These are phyloP conservation scores for Porphyridium purpureum DNA, from an alignment of 23 red algal species.

Conservation along the genomic window DNA sequence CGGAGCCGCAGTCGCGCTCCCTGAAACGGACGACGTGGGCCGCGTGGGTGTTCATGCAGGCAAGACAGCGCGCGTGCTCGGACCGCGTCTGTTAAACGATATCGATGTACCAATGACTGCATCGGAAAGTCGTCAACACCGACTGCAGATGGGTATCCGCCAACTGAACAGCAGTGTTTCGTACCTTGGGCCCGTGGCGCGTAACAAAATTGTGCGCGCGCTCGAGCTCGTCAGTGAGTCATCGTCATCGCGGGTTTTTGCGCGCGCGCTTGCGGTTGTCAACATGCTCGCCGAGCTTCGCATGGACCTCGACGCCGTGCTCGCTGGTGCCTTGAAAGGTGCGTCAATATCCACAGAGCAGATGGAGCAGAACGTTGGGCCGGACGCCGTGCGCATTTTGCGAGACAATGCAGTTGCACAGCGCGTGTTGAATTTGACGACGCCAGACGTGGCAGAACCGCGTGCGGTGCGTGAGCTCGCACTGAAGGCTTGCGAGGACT, in stretches of 20 bases:
- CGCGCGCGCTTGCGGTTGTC: conserved; percentile 47
- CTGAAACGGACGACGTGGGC: too few species aligned
- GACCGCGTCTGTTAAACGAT: too few species aligned
- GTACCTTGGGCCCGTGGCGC: conserved; percentile 27
- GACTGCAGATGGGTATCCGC: too few species aligned
- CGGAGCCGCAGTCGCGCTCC: too few species aligned
- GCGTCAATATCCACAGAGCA: conserved; percentile 8
- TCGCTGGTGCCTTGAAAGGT: conserved; percentile 38
- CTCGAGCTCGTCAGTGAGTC: conserved; percentile 40
- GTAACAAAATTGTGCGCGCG: conserved; percentile 41
- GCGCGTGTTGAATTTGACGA: conserved; percentile 13
- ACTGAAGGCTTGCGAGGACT: conserved; percentile 24
- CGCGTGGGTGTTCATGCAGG: too few species aligned
- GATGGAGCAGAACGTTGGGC: conserved; percentile 29
- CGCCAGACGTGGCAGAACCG: conserved; percentile 10
- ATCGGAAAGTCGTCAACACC: too few species aligned
- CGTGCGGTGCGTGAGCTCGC: conserved; percentile 30
- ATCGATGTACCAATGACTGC: too few species aligned
- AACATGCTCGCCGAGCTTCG: conserved; percentile 71
- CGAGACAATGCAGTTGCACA: conserved; percentile 20
- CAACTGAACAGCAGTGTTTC: background rate
- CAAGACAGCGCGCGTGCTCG: too few species aligned
- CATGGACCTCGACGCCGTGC: conserved; percentile 76
- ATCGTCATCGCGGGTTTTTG: too few species aligned
- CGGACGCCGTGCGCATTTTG: conserved; percentile 22